Percentiles rank a stretch among this genome's conserved stretches.
phyloP scores from a whole-genome alignment of 371 early-diverging fungal species.

The Zopfochytrium polystomum region DNA sequence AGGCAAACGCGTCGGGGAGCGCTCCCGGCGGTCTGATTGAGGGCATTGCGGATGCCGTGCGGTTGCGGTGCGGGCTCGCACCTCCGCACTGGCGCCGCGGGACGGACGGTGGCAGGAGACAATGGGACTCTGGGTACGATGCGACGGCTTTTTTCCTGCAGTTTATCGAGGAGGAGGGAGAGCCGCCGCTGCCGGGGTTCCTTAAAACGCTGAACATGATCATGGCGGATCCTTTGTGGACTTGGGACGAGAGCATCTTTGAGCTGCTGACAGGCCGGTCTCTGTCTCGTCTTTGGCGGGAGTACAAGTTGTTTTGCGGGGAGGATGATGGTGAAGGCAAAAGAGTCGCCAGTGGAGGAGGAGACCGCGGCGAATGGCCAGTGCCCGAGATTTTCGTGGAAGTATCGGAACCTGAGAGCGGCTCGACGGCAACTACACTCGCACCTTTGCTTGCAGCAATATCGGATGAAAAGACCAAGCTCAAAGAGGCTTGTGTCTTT shows the following conservation, averaged over 20 bases:
- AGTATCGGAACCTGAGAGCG: too few species aligned
- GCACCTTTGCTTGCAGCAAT: too few species aligned
- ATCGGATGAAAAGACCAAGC: too few species aligned
- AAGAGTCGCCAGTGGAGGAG: background rate
- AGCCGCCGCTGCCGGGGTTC: constrained; percentile 14
- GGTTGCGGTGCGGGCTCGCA: constrained; percentile 25
- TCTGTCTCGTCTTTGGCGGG: constrained; percentile 4
- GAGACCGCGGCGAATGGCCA: constrained; percentile 11
- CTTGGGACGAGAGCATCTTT: constrained; percentile 8
- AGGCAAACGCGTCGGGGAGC: constrained; percentile 7
- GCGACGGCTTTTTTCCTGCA: constrained; percentile 40
- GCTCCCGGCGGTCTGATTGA: constrained; percentile 30
- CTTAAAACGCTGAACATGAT: constrained; percentile 2
- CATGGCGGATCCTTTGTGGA: background rate
- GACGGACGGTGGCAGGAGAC: background rate
- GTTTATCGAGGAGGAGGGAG: constrained; percentile 24
- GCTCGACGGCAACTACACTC: too few species aligned
- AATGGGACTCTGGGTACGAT: constrained; percentile 39
- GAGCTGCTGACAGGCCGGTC: constrained; percentile 6
- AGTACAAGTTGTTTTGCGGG: background rate
- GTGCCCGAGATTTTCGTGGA: constrained; percentile 3
- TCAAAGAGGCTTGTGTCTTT: too few species aligned
- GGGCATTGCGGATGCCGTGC: constrained; percentile 39
- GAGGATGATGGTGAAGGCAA: background rate
- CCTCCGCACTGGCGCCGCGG: constrained; percentile 35